Percentiles rank a stretch among this genome's conserved stretches.
phyloP scores from a whole-genome alignment of 352 stramenopile genomes.

The Globisporangium abappressorium region DNA sequence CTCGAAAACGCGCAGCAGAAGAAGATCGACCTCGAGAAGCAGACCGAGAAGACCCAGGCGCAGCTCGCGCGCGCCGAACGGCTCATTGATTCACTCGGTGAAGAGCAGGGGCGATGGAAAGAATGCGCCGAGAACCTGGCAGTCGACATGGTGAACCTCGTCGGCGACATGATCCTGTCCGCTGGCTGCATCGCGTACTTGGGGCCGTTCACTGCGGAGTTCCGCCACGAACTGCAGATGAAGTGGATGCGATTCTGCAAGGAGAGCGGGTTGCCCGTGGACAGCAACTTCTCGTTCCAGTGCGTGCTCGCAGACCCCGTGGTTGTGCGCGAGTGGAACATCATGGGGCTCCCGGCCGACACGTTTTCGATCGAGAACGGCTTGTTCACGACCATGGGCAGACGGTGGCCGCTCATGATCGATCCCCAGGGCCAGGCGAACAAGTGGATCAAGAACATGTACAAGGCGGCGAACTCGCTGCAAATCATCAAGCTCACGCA shows the following conservation, averaged over 20 bases:
- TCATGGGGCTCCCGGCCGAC: slow-evolving; percentile 90
- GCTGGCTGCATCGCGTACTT: slow-evolving; percentile 92
- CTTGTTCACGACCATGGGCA: slow-evolving; percentile 87
- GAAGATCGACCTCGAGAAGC: slow-evolving; percentile 89
- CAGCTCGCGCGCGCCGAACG: slow-evolving; percentile 89
- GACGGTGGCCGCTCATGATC: slow-evolving; percentile 93
- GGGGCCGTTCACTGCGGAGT: slow-evolving; percentile 89
- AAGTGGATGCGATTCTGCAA: slow-evolving; percentile 87
- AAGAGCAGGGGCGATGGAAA: slow-evolving; percentile 90
- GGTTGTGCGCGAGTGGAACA: slow-evolving; percentile 90
- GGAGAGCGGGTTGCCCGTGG: slow-evolving; percentile 76
- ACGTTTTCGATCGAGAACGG: slow-evolving; percentile 94
- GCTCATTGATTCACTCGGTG: slow-evolving; percentile 87
- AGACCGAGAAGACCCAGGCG: slow-evolving; percentile 83
- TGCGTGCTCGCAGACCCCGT: slow-evolving; percentile 82
- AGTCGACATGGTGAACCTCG: slow-evolving; percentile 88
- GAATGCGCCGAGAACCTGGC: slow-evolving; percentile 72
- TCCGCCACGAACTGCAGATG: slow-evolving; percentile 72
- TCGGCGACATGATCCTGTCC: slow-evolving; percentile 92
- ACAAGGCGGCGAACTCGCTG: slow-evolving; percentile 64
- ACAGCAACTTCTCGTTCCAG: slow-evolving; percentile 84
- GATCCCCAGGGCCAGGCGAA: slow-evolving; percentile 93
- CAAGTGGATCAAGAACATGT: slow-evolving; percentile 94
- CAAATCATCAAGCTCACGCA: slow-evolving; percentile 94
- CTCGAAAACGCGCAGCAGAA: slow-evolving; percentile 89